A percentile compares a stretch with the other conserved stretches of the same genome.
Evolutionary conservation across 1,284 basidiomycete genomes (phyloP).

Genomic region (Cystobasidium sp.): DNA sequence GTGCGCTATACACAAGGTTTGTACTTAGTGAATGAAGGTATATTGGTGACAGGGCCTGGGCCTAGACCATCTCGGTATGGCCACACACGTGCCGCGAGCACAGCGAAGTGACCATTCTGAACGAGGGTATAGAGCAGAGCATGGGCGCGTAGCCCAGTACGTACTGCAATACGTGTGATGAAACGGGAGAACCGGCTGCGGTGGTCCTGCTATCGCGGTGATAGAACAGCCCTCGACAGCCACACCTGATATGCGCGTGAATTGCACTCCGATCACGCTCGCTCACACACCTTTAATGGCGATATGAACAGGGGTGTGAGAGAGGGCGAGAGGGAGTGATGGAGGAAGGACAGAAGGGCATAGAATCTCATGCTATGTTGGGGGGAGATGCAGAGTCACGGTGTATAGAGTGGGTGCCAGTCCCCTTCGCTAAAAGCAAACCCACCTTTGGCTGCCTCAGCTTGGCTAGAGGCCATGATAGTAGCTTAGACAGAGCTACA

Average conservation of each 20-base stretch:
- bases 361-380: not conserved
- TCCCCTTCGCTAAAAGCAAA: not conserved
- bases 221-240: not conserved
- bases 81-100: no score
- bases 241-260: slow-evolving; percentile 12
- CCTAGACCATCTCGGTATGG: not conserved
- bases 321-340: not conserved
- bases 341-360: not conserved
- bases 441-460: slow-evolving; percentile 55
- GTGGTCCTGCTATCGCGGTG: not conserved
- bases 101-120: no score
- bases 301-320: not conserved
- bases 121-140: no score
- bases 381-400: not conserved
- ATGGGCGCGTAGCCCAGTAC: no score
- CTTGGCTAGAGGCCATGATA: slow-evolving; percentile 55
- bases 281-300: no score
- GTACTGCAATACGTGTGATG: no score
- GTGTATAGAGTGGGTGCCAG: not conserved
- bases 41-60: not conserved
- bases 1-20: not conserved
- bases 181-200: no score
- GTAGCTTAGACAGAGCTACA: slow-evolving; percentile 57
- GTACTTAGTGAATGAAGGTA: not conserved
- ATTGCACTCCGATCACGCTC: slow-evolving; percentile 10